Conservation (phyloP, 1,284 basidiomycete genomes). For the Cutaneotrichosporon arboriforme region DNA sequence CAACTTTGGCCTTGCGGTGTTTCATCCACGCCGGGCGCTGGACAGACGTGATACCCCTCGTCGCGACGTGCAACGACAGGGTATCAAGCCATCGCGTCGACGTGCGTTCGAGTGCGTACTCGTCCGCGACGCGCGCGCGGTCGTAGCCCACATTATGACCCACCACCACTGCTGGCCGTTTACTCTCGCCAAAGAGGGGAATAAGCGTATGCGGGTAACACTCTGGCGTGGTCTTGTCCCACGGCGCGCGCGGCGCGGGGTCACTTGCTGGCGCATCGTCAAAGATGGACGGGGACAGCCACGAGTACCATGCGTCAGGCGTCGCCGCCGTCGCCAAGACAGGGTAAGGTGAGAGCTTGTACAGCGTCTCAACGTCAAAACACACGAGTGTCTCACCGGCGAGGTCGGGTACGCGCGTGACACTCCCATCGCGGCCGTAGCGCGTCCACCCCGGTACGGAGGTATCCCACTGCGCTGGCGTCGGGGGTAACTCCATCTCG, state of each 20-base stretch:
- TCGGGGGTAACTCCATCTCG: constrained; percentile 55
- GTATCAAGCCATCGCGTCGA: constrained; percentile 86
- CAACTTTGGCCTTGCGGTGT: constrained; percentile 54
- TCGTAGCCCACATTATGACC: constrained; percentile 97
- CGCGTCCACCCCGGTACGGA: constrained; percentile 81
- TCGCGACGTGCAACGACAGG: constrained; percentile 89
- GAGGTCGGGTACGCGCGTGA: constrained; percentile 36
- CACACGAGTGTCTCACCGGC: constrained; percentile 66
- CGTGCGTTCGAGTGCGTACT: constrained; percentile 69
- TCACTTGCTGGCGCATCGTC: constrained; percentile 43
- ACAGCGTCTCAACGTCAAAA: constrained; percentile 95
- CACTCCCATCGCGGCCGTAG: constrained; percentile 53
- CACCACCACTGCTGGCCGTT: constrained; percentile 63
- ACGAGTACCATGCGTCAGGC: constrained; percentile 82
- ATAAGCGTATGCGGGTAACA: constrained; percentile 37
- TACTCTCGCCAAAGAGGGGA: constrained; percentile 30
- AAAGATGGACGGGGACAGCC: constrained; percentile 91
- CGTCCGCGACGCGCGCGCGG: constrained; percentile 73
- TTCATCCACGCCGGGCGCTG: constrained; percentile 91
- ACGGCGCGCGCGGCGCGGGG: constrained; percentile 8
- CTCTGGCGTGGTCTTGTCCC: constrained; percentile 25
- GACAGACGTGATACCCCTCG: constrained; percentile 89
- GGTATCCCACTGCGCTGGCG: constrained; percentile 64
- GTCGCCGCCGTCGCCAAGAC: constrained; percentile 88
- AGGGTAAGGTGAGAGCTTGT: constrained; percentile 70